phyloP scores from a whole-genome alignment of 768 basidiomycete species.

The Boletus insuetus region DNA sequence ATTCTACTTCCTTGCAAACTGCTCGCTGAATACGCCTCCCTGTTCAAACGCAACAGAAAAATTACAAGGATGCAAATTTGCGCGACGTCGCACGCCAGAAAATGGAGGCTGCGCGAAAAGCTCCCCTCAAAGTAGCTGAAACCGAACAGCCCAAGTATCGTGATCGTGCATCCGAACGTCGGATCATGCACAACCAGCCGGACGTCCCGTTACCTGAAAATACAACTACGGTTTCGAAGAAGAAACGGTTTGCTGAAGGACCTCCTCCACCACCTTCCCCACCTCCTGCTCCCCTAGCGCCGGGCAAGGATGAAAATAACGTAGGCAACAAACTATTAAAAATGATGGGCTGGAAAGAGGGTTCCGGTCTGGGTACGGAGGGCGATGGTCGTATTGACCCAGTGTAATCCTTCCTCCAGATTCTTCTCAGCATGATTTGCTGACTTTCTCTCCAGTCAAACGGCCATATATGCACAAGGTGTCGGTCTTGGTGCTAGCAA shows the following conservation, averaged over 20 bases:
- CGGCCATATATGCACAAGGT: slow-evolving; percentile 83
- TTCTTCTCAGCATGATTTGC: neutral
- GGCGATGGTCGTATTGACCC: slow-evolving; percentile 89
- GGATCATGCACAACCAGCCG: slow-evolving; percentile 89
- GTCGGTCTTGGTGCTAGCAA: slow-evolving; percentile 93
- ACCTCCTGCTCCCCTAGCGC: slow-evolving; percentile 62
- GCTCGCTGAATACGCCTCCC: neutral
- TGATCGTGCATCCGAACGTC: slow-evolving; percentile 90
- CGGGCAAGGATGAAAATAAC: slow-evolving; percentile 79
- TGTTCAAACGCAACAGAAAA: slow-evolving; percentile 58
- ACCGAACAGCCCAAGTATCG: slow-evolving; percentile 80
- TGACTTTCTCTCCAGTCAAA: slow-evolving; percentile 49
- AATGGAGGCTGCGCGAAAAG: slow-evolving; percentile 43
- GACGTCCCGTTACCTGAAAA: slow-evolving; percentile 70
- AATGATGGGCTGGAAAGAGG: slow-evolving; percentile 98
- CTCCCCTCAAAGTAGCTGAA: slow-evolving; percentile 23
- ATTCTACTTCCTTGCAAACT: neutral
- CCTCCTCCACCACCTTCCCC: slow-evolving; percentile 60
- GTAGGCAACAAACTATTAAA: slow-evolving; percentile 90
- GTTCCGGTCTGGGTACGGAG: slow-evolving; percentile 77
- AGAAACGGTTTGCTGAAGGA: slow-evolving; percentile 50
- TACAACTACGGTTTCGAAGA: slow-evolving; percentile 32
- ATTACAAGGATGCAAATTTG: slow-evolving; percentile 68
- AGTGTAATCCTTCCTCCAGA: slow-evolving; percentile 45
- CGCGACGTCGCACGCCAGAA: slow-evolving; percentile 77